Evolutionary conservation across 2,329 filamentous ascomycete species (phyloP), one percentile per base, ranked within the genome.

Genomic region (Chaetomium sp.): DNA sequence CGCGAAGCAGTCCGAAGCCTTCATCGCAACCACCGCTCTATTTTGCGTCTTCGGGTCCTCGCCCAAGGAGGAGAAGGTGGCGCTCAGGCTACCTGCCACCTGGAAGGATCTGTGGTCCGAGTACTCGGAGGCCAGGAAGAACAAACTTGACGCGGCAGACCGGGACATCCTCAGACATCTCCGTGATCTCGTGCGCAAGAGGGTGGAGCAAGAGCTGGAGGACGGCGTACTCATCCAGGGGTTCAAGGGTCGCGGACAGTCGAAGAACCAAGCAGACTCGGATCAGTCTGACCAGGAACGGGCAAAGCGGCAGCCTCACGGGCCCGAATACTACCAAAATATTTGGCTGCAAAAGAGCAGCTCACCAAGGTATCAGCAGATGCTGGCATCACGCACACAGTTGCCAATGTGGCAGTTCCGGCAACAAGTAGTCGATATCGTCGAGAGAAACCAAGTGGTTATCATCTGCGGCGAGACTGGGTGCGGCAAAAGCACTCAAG

Each of bases 401-500:
- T 84, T 99, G 21, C 95, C 95, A 0, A 97, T 99, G 81, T 97
- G 91, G 86, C 83, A 85, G 13, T 97, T 95, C 75, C 89, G 88
- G 69, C 81, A 91, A 13, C 85, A 92, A 57, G 92, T 97, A 8
- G 79, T 98, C 13, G 82, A 86, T 29, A 86, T 91, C 1, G 88
- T 99, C 33, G 89, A 92, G 55, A 82, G 85, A 25, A 85, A 96
- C 69, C 93, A 95, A 72, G 90, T 96, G 10, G 88, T 95, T 10
- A 97, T 99, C 65, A 86, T 99, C 33, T 98, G 94, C 74, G 95
- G 95, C 74, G 95, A 99, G 78, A 99, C 95, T 2, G 95, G 95
- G 70, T 97, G 90, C 75, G 95, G 95, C 69, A 99, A 99, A 81
- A 97, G 93, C 76, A 99, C 95, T 0, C 95, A 99, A 73, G 90